Evolutionary conservation across 2,329 filamentous ascomycete species (phyloP).

Genomic region (Neophaeococcomyces aloes): DNA sequence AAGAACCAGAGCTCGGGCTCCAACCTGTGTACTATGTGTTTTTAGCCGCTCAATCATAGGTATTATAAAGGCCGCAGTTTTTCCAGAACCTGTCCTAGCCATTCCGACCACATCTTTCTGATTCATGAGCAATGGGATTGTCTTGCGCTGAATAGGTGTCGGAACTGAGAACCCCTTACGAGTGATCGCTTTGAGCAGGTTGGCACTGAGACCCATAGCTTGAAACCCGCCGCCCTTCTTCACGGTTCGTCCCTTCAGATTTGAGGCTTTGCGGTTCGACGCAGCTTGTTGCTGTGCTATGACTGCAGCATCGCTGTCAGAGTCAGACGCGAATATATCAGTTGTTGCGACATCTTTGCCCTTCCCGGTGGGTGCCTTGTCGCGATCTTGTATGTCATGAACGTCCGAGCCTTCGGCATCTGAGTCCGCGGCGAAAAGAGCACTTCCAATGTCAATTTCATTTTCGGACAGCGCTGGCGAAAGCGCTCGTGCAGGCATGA

Average conservation of each 20-base stretch:
- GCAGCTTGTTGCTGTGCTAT: conserved; percentile 81
- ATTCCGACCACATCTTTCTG: conserved; percentile 96
- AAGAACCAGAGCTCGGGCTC: conserved; percentile 74
- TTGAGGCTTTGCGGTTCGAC: conserved; percentile 73
- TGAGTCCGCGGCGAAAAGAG: conserved; percentile 56
- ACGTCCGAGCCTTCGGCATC: conserved; percentile 30
- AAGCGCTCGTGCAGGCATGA: conserved; percentile 34
- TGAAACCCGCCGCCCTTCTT: conserved; percentile 98
- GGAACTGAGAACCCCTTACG: conserved; percentile 93
- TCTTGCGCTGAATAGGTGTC: conserved; percentile 93
- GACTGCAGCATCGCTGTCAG: conserved; percentile 62
- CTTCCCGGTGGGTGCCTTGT: conserved; percentile 15
- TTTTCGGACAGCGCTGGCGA: conserved; percentile 82
- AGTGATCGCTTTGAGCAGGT: conserved; percentile 79
- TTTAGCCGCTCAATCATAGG: conserved; percentile 95
- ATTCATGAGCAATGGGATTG: conserved; percentile 82
- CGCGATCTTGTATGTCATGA: conserved; percentile 22
- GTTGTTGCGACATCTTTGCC: conserved; percentile 19
- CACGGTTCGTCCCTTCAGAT: conserved; percentile 70
- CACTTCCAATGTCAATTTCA: conserved; percentile 79
- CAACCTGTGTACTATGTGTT: conserved; percentile 74
- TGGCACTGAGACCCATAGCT: conserved; percentile 76
- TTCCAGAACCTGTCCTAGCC: conserved; percentile 96
- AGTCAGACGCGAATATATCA: conserved; percentile 40
- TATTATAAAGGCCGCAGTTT: conserved; percentile 95